These are phyloP conservation scores for Vitis rupestris DNA, from an alignment of 164 flowering plant species.

Conservation along the genomic window DNA sequence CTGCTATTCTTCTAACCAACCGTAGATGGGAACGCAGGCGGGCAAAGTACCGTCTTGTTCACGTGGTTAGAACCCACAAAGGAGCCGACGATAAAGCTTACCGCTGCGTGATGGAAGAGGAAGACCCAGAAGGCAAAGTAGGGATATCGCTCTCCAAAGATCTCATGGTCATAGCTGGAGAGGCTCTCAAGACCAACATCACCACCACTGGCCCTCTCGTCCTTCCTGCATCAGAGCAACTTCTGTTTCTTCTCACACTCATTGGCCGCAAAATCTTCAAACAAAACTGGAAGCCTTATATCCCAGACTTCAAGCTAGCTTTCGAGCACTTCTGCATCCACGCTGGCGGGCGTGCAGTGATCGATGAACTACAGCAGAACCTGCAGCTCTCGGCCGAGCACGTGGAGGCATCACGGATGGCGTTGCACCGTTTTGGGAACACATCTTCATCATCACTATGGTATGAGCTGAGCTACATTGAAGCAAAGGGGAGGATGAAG, in stretches of 20 bases:
- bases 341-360: slow-evolving; percentile 70
- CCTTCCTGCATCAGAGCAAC: slow-evolving; percentile 59
- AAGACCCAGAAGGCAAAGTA: slow-evolving; percentile 48
- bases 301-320: slow-evolving; percentile 66
- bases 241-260: slow-evolving; percentile 42
- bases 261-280: slow-evolving; percentile 50
- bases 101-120: slow-evolving; percentile 47
- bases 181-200: slow-evolving; percentile 61
- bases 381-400: slow-evolving; percentile 54
- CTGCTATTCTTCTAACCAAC: slow-evolving; percentile 54
- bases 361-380: slow-evolving; percentile 64
- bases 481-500: slow-evolving; percentile 65
- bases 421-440: slow-evolving; percentile 62
- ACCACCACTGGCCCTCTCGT: slow-evolving; percentile 62
- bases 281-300: slow-evolving; percentile 58
- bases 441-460: slow-evolving; percentile 68
- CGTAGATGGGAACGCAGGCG: slow-evolving; percentile 29
- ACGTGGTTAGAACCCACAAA: slow-evolving; percentile 59
- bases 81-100: slow-evolving; percentile 60
- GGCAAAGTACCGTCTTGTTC: slow-evolving; percentile 50
- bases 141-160: slow-evolving; percentile 58
- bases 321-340: slow-evolving; percentile 81
- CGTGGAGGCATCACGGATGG: slow-evolving; percentile 69
- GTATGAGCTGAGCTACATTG: slow-evolving; percentile 60
- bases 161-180: slow-evolving; percentile 64